Percentiles rank a stretch among this genome's conserved stretches.
Evolutionary conservation across 306 rosid genomes (phyloP).

Genomic region (Pachyrhizus erosus): DNA sequence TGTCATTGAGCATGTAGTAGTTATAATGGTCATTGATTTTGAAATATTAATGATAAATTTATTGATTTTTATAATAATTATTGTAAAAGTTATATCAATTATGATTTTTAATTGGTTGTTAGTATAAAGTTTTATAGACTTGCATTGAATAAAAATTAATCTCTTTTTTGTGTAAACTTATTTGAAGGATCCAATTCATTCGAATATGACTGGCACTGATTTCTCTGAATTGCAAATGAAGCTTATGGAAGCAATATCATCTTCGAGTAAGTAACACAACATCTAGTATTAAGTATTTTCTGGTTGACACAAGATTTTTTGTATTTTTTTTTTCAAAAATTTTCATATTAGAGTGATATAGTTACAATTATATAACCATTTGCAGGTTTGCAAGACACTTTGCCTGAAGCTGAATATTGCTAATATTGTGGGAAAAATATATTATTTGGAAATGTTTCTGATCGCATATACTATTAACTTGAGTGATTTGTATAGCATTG

Average conservation of each 20-base stretch:
- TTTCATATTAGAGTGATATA: not conserved
- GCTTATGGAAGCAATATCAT: conserved; percentile 52
- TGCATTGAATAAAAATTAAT: too few species aligned
- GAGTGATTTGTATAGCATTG: conserved; percentile 1
- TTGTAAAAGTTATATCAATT: too few species aligned
- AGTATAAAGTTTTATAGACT: too few species aligned
- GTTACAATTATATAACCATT: not conserved
- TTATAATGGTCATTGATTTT: too few species aligned
- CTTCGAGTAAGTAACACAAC: conserved; percentile 32
- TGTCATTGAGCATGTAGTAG: not conserved
- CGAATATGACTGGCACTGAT: conserved; percentile 30
- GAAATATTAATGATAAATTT: too few species aligned
- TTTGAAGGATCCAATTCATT: conserved; percentile 46
- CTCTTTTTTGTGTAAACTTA: not conserved
- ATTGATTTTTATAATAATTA: too few species aligned
- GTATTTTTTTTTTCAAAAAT: not conserved
- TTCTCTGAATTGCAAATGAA: conserved; percentile 58
- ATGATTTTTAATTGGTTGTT: too few species aligned
- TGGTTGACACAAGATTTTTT: not conserved
- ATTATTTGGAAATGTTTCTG: not conserved
- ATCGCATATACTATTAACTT: not conserved
- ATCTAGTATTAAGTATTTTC: not conserved
- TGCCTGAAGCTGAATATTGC: conserved; percentile 1
- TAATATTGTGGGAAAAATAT: conserved; percentile 20
- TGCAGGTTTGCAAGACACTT: conserved; percentile 43